Evolutionary conservation across 2,329 filamentous ascomycete genomes (phyloP), one percentile per base, ranked within the genome.

Genomic region (Colletotrichum lindemuthianum): DNA sequence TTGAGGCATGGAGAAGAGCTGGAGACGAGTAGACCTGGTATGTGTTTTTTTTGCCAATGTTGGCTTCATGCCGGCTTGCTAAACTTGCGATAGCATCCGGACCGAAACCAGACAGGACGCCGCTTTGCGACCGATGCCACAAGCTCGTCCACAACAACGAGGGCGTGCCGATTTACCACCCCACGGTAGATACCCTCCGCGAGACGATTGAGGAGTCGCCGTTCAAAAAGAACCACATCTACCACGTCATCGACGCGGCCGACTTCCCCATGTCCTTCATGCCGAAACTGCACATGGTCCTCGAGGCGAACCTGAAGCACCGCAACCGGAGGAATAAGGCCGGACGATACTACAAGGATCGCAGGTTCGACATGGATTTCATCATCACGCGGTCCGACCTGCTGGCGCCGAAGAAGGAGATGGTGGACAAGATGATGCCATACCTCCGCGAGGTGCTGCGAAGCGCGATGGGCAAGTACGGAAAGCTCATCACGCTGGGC

Each of bases 211-310:
- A 90, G 57, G 92, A 97, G 76, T 97, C 95, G 1, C 94, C 94
- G 0, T 90, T 96, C 78, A 92, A 92, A 74, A 87, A 92, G 74
- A 98, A 99, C 72, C 92, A 97, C 77, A 90, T 99, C 66, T 99
- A 98, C 75, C 96, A 99, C 77, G 84, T 99, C 33, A 81, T 99
- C 24, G 96, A 99, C 73, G 95, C 96, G 3, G 96, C 94, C 65
- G 96, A 99, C 77, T 98, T 99, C 69, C 96, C 96, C 16, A 92
- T 99, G 86, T 97, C 96, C 2, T 79, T 99, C 12, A 83, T 98
- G 4, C 92, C 93, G 1, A 87, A 89, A 48, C 86, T 99, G 9
- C 86, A 91, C 65, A 81, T 86, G 8, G 81, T 92, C 1, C 82
- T 97, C 2, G 81, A 93, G 9, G 89, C 92, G 65, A 88, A 90